Base-by-base conservation (phyloP, 192 early-diverging fungal genomes). In the Coemansia sp. region DNA sequence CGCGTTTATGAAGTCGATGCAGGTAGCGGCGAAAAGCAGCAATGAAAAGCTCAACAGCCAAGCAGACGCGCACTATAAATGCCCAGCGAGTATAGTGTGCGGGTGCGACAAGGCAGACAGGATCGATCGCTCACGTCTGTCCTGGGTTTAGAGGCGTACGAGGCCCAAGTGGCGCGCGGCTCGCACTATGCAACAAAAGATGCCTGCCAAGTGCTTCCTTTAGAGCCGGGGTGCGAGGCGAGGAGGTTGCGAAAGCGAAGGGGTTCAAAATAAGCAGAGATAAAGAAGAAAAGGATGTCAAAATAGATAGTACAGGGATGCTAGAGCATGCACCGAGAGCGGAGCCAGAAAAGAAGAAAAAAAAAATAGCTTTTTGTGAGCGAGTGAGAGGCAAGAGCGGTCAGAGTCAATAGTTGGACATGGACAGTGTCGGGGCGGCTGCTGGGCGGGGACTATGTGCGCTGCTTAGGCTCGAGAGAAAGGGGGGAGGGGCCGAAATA, bases 71-170 rank as follows among this genome's bases (percentile, higher is more conserved):
- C 71, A 73, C 76, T 79, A 73, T 76, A 59, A 67, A 56, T 58
- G 40, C 49, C 69, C 63, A 71, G 69, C 68, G 38, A 64, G 68
- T 74, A 79, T 79, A 79, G 77, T 79, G 77, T 63, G 56, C 56
- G 51, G 27, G 51, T 54, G 51, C 56, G 17, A 58, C 36, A 24
- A 38, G 32, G 35, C 32, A 37, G 56, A 35, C 32, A 20, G n/a
- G 56, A 58, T 58, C 56, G 56, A 58, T 58, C 56, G 56, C 17
- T 38, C 5, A 22, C 56, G 51, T 27, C 51, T 54, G 51, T 54
- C 51, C 17, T 15, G 51, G 15, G 27, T 54, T 54, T 54, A 12
- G 51, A 27, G 47, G 51, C 27, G 29, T 54, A 27, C 51, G 29
- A 54, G 29, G 6, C 27, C 19, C 42, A 19, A 19, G 15, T 10